Percentiles rank a stretch among this genome's conserved stretches.
phyloP scores from a whole-genome alignment of 768 basidiomycete species.

The Phallus indusiatus region DNA sequence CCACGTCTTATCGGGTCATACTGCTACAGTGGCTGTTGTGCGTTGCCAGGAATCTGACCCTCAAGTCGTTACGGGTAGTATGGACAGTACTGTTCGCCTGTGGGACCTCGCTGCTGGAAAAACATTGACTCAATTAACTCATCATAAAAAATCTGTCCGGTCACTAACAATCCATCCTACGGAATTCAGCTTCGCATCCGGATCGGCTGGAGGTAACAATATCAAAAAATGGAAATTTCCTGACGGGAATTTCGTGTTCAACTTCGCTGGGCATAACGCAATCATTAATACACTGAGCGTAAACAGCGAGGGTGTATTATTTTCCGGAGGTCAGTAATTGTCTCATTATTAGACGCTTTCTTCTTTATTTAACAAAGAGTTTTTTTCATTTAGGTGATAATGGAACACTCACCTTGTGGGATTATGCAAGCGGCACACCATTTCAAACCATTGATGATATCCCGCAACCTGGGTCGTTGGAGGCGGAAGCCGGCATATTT shows the following conservation, averaged over 20 bases:
- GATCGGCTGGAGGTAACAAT: slow-evolving; percentile 97
- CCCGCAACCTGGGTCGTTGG: slow-evolving; percentile 95
- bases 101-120: slow-evolving; percentile 99
- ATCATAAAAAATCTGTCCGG: slow-evolving; percentile 97
- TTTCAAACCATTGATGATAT: slow-evolving; percentile 93
- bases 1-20: slow-evolving; percentile 88
- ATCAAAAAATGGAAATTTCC: slow-evolving; percentile 99
- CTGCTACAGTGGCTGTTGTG: slow-evolving; percentile 90
- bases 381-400: slow-evolving; percentile 62
- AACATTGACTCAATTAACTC: slow-evolving; percentile 93
- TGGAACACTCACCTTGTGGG: slow-evolving; percentile 87
- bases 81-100: slow-evolving; percentile 92
- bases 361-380: background rate
- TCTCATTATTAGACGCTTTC: background rate
- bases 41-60: slow-evolving; percentile 96
- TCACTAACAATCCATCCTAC: slow-evolving; percentile 92
- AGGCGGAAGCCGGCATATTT: slow-evolving; percentile 95
- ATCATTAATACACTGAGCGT: slow-evolving; percentile 95
- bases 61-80: slow-evolving; percentile 95
- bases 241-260: slow-evolving; percentile 91
- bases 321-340: slow-evolving; percentile 73
- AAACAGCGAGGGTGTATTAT: slow-evolving; percentile 93
- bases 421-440: slow-evolving; percentile 87
- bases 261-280: slow-evolving; percentile 92
- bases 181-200: slow-evolving; percentile 93